Percentiles rank a stretch among this genome's conserved stretches.
Evolutionary conservation across 495 filamentous ascomycete genomes (phyloP).

Genomic region (Coniosporium apollinis): DNA sequence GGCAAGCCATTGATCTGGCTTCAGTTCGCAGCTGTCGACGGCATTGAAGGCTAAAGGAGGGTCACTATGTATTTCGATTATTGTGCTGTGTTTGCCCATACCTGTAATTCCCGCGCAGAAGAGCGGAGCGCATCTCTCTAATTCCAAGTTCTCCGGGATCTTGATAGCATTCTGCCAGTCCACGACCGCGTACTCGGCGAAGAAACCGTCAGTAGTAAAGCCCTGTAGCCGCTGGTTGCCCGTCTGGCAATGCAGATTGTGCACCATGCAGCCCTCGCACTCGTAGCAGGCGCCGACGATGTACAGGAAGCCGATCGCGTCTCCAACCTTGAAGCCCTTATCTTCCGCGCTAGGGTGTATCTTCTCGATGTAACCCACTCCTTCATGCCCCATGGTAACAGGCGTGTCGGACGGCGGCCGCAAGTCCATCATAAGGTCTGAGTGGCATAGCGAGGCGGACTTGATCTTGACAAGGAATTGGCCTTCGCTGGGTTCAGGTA

Average conservation of each 20-base stretch:
- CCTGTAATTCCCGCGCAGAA: conserved; percentile 27
- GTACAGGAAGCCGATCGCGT: conserved; percentile 23
- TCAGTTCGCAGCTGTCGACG: conserved; percentile 24
- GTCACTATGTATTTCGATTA: too few relatives aligned
- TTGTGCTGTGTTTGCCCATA: too few relatives aligned
- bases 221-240: conserved; percentile 22
- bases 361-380: conserved; percentile 22
- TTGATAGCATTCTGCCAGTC: conserved; percentile 24
- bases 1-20: conserved; percentile 21
- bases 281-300: conserved; percentile 24
- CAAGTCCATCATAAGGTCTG: conserved; percentile 18
- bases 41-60: conserved; percentile 22
- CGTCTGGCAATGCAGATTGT: conserved; percentile 23
- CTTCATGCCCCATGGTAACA: conserved; percentile 26
- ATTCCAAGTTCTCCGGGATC: conserved; percentile 18
- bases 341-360: conserved; percentile 18
- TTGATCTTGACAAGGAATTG: conserved; percentile 25
- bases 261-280: conserved; percentile 24
- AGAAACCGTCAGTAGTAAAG: conserved; percentile 24
- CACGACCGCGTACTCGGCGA: conserved; percentile 23
- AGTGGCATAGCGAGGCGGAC: conserved; percentile 25
- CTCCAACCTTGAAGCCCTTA: conserved; percentile 25
- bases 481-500: conserved; percentile 16
- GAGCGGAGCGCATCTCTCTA: conserved; percentile 18
- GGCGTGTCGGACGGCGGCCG: conserved; percentile 7